These are phyloP conservation scores for Trametes hirsuta DNA, from an alignment of 1,284 basidiomycete genomes.

Conservation along the genomic window DNA sequence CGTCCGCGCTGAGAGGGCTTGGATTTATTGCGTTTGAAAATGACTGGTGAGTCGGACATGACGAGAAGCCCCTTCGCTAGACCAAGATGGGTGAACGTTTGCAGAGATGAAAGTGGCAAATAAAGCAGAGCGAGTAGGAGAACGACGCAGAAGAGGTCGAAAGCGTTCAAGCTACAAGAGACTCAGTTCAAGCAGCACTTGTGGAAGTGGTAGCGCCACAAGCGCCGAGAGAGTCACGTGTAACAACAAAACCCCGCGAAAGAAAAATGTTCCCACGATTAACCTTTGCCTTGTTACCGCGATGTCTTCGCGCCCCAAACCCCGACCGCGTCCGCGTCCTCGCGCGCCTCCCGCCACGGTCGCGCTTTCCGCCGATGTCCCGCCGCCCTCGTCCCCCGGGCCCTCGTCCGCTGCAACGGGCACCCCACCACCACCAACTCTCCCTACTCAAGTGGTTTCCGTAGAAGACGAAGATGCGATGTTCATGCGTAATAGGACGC, in stretches of 20 bases:
- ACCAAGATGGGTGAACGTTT: too few relatives aligned
- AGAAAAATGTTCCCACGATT: constrained; percentile 52
- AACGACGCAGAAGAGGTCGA: neutral
- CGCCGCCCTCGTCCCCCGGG: constrained; percentile 29
- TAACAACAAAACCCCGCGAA: constrained; percentile 20
- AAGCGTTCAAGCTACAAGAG: neutral
- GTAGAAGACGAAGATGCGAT: constrained; percentile 59
- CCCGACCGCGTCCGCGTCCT: constrained; percentile 57
- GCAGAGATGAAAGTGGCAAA: neutral
- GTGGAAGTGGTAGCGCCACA: neutral
- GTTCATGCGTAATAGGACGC: constrained; percentile 64
- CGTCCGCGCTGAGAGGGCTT: constrained; percentile 57
- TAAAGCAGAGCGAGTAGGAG: neutral
- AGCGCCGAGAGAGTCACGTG: constrained; percentile 24
- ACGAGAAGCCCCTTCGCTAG: neutral
- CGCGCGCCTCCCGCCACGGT: constrained; percentile 37
- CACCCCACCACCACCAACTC: constrained; percentile 17
- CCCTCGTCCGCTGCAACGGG: constrained; percentile 18
- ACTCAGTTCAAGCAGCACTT: neutral
- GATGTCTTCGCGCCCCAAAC: constrained; percentile 48
- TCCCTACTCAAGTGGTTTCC: constrained; percentile 2
- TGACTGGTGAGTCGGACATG: constrained; percentile 34
- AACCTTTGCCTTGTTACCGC: constrained; percentile 30
- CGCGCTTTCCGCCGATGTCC: constrained; percentile 7
- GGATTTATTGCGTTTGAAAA: constrained; percentile 60